Percentiles rank a stretch among this genome's conserved stretches.
Evolutionary conservation across 805 yeast genomes (phyloP).

Genomic region (Candida yuanshanica): DNA sequence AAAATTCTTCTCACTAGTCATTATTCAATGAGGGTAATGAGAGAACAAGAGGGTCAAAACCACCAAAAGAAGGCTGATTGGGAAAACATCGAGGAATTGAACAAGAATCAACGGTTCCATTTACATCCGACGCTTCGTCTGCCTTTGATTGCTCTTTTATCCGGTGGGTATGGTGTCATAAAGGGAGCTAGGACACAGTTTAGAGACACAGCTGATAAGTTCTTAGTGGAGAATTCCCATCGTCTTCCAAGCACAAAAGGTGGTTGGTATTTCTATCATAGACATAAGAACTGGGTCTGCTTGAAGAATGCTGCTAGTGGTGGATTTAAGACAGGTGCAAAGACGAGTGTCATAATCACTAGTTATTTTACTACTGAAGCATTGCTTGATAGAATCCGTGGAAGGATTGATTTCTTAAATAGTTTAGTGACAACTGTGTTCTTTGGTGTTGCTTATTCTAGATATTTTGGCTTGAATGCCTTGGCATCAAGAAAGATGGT

Average conservation of each 20-base stretch:
- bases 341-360: constrained; percentile 39
- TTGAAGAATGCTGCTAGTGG: constrained; percentile 45
- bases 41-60: too few species aligned
- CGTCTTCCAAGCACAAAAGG: constrained; percentile 70
- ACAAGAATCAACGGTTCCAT: constrained; percentile 34
- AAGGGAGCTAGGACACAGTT: constrained; percentile 61
- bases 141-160: constrained; percentile 32
- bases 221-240: constrained; percentile 77
- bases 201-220: constrained; percentile 48
- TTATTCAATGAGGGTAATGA: background rate
- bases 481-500: constrained; percentile 38
- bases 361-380: constrained; percentile 60
- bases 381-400: constrained; percentile 45
- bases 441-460: constrained; percentile 49
- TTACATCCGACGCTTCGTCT: constrained; percentile 43
- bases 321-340: constrained; percentile 40
- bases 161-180: constrained; percentile 39
- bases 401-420: constrained; percentile 52
- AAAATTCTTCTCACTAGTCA: background rate
- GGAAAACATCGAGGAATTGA: background rate
- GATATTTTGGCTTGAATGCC: constrained; percentile 32
- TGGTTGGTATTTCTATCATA: constrained; percentile 87
- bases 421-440: constrained; percentile 54
- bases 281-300: constrained; percentile 73
- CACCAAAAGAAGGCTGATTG: background rate